Base-by-base conservation (phyloP, 768 basidiomycete genomes). In the Kwoniella heveanensis region DNA sequence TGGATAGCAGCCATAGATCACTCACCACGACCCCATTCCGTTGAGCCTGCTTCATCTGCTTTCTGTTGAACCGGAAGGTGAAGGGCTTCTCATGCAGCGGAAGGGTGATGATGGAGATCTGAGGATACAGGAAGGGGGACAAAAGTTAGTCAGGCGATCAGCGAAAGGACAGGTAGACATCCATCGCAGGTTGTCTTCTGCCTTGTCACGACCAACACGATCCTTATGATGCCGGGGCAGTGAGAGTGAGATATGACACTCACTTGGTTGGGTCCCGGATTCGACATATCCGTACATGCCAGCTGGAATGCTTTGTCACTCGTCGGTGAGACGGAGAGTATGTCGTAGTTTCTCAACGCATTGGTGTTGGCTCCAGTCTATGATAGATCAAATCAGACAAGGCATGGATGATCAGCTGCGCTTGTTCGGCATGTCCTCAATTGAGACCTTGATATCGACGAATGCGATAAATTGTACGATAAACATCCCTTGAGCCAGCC, bases 21-120 rank as follows among this genome's bases (percentile, higher is more conserved):
- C 74, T 57, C 49, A 76, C 74, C 26, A 73, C 68, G 19, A 76
- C 72, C 39, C 74, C 74, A 60, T 73, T 71, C 26, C 74, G 54
- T 47, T 76, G 72, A 19, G 74, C 74, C 57, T 73, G 74, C 19
- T 66, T 56, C 46, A 76, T 69, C 50, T 76, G 74, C 53, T 73
- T 73, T 9, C 74, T 61, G 54, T 76, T 76, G 22, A 73, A 61
- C 6, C 74, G 61, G 61, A 73, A 76, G 27, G 67, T 66, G 48
- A 65, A 72, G 17, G 69, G 71, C 58, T 67, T 54, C 53, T 79
- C 76, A 52, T 79, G 76, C 26, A 79, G 49, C n/a, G 77, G 76
- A 7, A 79, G 58, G 10, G 73, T 76, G 57, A 79, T 79, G 46
- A 79, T 76, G 1, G 78, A 77, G 24, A 79, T 63, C 75, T 72